These are phyloP conservation scores for Besnoitia besnoiti DNA, from an alignment of 169 alveolate genomes.

Conservation along the genomic window DNA sequence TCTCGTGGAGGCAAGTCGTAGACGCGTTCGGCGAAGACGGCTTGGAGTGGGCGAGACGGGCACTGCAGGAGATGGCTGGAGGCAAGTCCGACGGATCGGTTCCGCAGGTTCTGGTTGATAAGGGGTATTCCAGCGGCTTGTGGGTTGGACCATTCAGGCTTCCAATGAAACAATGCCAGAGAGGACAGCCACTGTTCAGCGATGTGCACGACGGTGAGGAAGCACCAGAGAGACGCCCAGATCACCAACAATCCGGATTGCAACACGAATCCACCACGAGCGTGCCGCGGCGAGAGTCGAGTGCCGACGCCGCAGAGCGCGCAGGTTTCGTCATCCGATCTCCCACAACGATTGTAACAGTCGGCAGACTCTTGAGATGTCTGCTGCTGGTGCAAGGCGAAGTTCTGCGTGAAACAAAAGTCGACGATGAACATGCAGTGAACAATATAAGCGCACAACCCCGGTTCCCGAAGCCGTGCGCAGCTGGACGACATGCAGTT, in stretches of 20 bases:
- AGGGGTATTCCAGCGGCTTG: constrained; percentile 32
- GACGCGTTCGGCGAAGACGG: constrained; percentile 54
- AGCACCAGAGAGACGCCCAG: no score
- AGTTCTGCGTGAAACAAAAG: not conserved
- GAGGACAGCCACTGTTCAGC: no score
- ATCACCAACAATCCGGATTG: no score
- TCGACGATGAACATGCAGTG: not conserved
- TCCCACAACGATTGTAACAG: constrained; percentile 21
- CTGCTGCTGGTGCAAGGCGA: constrained; percentile 52
- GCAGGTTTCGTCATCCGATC: constrained; percentile 19
- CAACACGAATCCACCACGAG: no score
- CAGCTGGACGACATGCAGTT: constrained; percentile 84
- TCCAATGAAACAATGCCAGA: not conserved
- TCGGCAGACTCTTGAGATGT: constrained; percentile 61
- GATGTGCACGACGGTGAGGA: no score
- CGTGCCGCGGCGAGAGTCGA: not conserved
- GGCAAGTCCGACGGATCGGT: not conserved
- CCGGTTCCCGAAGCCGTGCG: not conserved
- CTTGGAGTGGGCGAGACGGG: constrained; percentile 57
- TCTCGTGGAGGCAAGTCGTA: constrained; percentile 41
- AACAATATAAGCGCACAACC: no score
- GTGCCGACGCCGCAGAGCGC: constrained; percentile 2
- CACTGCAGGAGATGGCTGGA: constrained; percentile 24
- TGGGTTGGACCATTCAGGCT: constrained; percentile 34
- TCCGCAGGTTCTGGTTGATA: not conserved